Conservation (phyloP, 768 basidiomycete genomes). For the Boletus subparvulus region DNA sequence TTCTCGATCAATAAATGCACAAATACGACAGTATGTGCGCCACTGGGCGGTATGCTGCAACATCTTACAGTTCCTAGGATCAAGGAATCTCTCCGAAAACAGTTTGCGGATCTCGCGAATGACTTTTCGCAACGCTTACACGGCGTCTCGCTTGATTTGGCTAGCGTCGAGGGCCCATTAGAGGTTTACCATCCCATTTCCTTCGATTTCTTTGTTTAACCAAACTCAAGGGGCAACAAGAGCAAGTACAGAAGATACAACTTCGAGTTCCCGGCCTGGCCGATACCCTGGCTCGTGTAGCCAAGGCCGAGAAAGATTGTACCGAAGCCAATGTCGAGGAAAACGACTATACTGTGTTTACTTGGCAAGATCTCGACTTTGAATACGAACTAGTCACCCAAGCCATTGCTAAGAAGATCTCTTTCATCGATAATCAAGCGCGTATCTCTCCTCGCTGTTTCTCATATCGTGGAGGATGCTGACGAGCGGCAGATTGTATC, state of each 20-base stretch:
- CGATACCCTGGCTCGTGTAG: slow-evolving; percentile 54
- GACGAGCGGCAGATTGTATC: slow-evolving; percentile 73
- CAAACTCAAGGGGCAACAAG: slow-evolving; percentile 64
- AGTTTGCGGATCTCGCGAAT: slow-evolving; percentile 76
- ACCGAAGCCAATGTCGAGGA: slow-evolving; percentile 90
- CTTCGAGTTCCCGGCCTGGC: slow-evolving; percentile 65
- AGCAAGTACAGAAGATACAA: slow-evolving; percentile 61
- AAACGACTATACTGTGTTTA: slow-evolving; percentile 93
- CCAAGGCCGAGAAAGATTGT: slow-evolving; percentile 72
- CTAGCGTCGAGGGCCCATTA: slow-evolving; percentile 70
- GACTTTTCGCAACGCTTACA: slow-evolving; percentile 70
- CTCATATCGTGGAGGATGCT: slow-evolving; percentile 2
- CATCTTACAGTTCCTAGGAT: slow-evolving; percentile 50
- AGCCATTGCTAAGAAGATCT: slow-evolving; percentile 84
- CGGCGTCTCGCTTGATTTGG: slow-evolving; percentile 66
- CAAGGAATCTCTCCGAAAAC: slow-evolving; percentile 74
- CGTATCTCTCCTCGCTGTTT: not conserved
- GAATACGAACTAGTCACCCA: slow-evolving; percentile 82
- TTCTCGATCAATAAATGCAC: slow-evolving; percentile 82
- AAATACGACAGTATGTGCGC: slow-evolving; percentile 77
- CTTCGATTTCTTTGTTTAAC: slow-evolving; percentile 9
- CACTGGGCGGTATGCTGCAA: not conserved
- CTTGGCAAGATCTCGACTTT: slow-evolving; percentile 84
- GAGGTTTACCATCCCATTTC: slow-evolving; percentile 48
- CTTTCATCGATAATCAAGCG: slow-evolving; percentile 96